Base-by-base conservation (phyloP, 2,329 filamentous ascomycete genomes). In the Coniochaeta pulveracea region DNA sequence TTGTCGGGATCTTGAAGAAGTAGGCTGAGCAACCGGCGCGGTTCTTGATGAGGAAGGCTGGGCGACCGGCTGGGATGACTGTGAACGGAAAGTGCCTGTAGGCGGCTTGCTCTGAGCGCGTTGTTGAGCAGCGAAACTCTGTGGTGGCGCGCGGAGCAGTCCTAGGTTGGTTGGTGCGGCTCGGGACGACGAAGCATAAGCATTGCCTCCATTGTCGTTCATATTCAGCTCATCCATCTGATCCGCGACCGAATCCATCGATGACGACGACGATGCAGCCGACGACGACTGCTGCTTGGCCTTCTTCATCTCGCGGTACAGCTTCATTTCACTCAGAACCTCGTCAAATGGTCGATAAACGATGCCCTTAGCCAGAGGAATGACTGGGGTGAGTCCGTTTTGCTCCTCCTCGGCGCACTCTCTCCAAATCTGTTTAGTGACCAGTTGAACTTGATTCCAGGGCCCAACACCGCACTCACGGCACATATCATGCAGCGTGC, bases 321-420 rank as follows among this genome's bases (percentile, higher is more conserved):
- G 51, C 16, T 50, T 55, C 41, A 72, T 66, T 46, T 79, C 75
- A 46, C 56, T 64, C 38, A 70, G 52, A 52, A 72, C 69, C 38
- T 76, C 72, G 34, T 76, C 70, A 40, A 75, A 80, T 1, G 75
- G 75, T 15, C 72, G 60, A 47, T 80, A 80, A 10, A 80, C 74
- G 32, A 78, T 60, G 26, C 70, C 66, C 36, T 75, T 68, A 3
- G 67, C 64, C 15, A 80, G 57, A 3, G 76, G 76, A 37, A 80
- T 77, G 41, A 64, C 60, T 0, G 75, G 76, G 0, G 75, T 80
- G 34, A 80, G 55, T 2, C 74, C 73, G 25, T 71, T 69, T 51
- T 79, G 73, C 49, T 80, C 76, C 51, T 80, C 76, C n/a, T 73
- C 65, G 1, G 73, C 72, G 53, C 79, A 73, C 47, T 80, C 76